Evolutionary conservation across 2,329 filamentous ascomycete genomes (phyloP).

Genomic region (Aureobasidium subglaciale): DNA sequence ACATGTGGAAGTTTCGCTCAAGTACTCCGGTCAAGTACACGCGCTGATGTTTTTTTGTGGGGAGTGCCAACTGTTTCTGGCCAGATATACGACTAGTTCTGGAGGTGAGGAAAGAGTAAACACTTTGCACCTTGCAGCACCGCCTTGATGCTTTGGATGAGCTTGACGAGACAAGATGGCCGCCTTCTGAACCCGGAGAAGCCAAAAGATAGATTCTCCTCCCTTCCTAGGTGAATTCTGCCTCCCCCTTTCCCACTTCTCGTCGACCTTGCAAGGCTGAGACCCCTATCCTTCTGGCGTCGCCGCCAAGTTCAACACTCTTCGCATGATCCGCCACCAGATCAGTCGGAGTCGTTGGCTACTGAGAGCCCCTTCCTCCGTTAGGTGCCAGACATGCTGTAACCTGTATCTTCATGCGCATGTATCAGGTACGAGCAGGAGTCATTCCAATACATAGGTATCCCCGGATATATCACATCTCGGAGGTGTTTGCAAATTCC

Average conservation of each 20-base stretch:
- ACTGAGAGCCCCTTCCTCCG: too few species aligned
- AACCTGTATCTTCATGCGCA: too few species aligned
- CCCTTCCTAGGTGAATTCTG: background rate
- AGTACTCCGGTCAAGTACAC: background rate
- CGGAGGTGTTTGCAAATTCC: too few species aligned
- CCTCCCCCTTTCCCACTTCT: slow-evolving; percentile 4
- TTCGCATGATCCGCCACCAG: background rate
- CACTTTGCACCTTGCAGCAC: background rate
- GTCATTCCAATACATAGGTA: too few species aligned
- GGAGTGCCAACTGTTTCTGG: background rate
- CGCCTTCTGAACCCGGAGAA: background rate
- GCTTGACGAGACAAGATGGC: background rate
- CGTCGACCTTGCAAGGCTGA: slow-evolving; percentile 7
- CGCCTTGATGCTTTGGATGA: background rate
- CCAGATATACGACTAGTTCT: slow-evolving; percentile 7
- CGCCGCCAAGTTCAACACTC: background rate
- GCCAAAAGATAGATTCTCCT: background rate
- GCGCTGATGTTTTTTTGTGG: slow-evolving; percentile 1
- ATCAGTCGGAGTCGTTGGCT: background rate
- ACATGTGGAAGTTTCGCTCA: slow-evolving; percentile 35
- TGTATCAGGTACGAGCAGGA: too few species aligned
- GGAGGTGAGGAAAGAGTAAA: background rate
- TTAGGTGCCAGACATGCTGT: too few species aligned
- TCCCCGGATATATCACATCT: too few species aligned
- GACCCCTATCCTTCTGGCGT: slow-evolving; percentile 5